Percentiles rank a stretch among this genome's conserved stretches.
Conservation (phyloP, 345 rosid genomes). For the Firmiana major region DNA sequence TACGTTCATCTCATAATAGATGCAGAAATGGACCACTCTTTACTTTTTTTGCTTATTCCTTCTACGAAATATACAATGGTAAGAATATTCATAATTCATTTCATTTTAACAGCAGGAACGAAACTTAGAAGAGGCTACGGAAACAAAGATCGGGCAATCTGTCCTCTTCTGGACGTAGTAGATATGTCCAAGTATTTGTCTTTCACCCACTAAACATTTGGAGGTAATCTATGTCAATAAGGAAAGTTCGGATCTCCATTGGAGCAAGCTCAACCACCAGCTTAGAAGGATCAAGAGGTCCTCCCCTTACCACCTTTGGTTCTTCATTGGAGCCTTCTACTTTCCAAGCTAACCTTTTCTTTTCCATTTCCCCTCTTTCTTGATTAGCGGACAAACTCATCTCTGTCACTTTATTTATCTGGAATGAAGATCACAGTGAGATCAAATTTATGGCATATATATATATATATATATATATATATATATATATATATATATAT, state of each 20-base stretch:
- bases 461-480: too few relatives aligned
- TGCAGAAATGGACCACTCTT: too few relatives aligned
- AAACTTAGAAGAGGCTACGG: not conserved
- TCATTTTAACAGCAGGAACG: not conserved
- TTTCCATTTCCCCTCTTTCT: conserved; percentile 77
- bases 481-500: too few relatives aligned
- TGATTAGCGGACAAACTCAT: conserved; percentile 84
- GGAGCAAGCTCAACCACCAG: conserved; percentile 69
- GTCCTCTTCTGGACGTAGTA: too few relatives aligned
- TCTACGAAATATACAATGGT: not conserved
- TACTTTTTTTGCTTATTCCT: not conserved
- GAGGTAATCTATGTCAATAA: conserved; percentile 35
- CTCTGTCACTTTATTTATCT: conserved; percentile 65
- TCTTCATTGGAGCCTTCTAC: conserved; percentile 46
- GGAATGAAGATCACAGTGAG: conserved; percentile 1
- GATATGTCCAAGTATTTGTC: not conserved
- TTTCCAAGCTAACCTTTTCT: conserved; percentile 73
- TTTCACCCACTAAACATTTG: conserved; percentile 17
- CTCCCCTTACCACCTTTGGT: conserved; percentile 32
- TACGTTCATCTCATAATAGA: too few relatives aligned
- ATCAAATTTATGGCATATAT: not conserved
- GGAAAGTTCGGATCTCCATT: conserved; percentile 78
- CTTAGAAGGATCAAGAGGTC: not conserved
- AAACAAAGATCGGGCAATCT: not conserved
- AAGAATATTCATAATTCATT: not conserved